phyloP scores from a whole-genome alignment of 805 yeast species.

The Candida sithepensis region DNA sequence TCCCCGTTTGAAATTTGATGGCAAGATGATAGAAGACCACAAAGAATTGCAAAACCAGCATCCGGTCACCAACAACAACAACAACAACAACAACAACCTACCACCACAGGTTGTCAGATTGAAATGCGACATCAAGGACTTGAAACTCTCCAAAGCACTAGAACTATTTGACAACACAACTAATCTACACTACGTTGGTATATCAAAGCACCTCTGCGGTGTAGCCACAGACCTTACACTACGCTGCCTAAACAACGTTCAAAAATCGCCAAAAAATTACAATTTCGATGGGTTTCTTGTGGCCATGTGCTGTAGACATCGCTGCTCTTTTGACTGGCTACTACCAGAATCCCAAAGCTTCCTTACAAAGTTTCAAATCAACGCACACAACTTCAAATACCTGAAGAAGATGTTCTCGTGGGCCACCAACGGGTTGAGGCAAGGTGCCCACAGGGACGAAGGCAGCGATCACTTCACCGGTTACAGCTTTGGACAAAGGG shows the following conservation, averaged over 20 bases:
- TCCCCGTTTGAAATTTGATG: conserved; percentile 75
- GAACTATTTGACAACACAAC: conserved; percentile 15
- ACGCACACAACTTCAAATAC: conserved; percentile 27
- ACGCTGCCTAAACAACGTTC: conserved; percentile 47
- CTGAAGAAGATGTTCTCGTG: conserved; percentile 73
- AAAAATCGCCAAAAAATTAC: conserved; percentile 5
- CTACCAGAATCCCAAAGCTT: conserved; percentile 43
- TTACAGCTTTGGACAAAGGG: conserved; percentile 46
- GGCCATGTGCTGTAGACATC: conserved; percentile 93
- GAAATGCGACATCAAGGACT: conserved; percentile 78
- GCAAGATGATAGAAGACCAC: conserved; percentile 48
- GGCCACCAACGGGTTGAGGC: conserved; percentile 75
- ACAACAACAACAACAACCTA: too few species aligned
- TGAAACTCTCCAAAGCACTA: conserved; percentile 47
- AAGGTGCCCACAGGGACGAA: conserved; percentile 36
- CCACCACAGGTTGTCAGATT: conserved; percentile 36
- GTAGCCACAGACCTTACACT: conserved; percentile 89
- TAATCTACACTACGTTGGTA: conserved; percentile 40
- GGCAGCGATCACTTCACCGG: conserved; percentile 44
- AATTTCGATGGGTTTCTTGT: conserved; percentile 56
- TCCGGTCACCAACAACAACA: too few species aligned
- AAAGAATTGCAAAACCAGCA: too few species aligned
- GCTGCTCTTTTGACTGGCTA: conserved; percentile 60
- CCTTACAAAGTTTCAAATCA: conserved; percentile 33
- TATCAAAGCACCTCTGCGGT: conserved; percentile 90